Base-by-base conservation (phyloP, 352 stramenopile species). In the Phytophthora palmivora region DNA sequence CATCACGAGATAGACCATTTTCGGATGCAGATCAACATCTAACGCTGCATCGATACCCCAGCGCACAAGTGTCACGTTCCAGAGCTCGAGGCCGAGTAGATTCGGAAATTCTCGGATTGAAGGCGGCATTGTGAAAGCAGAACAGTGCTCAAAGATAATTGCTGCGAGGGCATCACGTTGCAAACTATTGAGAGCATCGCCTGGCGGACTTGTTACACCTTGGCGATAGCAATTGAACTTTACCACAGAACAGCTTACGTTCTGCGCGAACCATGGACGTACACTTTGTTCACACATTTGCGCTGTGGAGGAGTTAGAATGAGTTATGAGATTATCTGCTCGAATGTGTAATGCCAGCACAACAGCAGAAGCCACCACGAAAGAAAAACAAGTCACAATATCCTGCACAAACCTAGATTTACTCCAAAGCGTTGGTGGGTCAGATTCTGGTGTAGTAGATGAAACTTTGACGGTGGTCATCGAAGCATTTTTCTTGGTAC, bases 71-170 rank as follows among this genome's bases (percentile, higher is more conserved):
- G 76, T 84, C 39, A 73, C 78, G 52, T 85, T 88, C 58, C 68
- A 88, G 4, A 85, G 54, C 15, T 87, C 78, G 41, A 87, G 38
- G n/a, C 73, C 69, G 2, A 84, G 26, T 6, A 87, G 43, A 38
- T 87, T 81, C 5, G 32, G 55, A 36, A 82, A 87, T 0, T 52
- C 33, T 3, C 43, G 33, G 15, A 87, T 48, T 2, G 47, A 45
- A 18, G 57, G 15, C 1, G 75, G 67, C 38, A 87, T 69, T 16
- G 24, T 33, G 6, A 87, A 62, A 0, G 36, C 46, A 0, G 66
- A 53, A 19, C 78, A 87, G 45, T 85, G 75, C 10, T 59, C 75
- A 33, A 87, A 72, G 14, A 87, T 50, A 41, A 84, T 50, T 9
- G 67, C 67, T 6, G 28, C 41, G 19, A 60, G 21, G 2, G 52